Evolutionary conservation across 2,329 filamentous ascomycete species (phyloP).

Genomic region (Fusarium nygamai): DNA sequence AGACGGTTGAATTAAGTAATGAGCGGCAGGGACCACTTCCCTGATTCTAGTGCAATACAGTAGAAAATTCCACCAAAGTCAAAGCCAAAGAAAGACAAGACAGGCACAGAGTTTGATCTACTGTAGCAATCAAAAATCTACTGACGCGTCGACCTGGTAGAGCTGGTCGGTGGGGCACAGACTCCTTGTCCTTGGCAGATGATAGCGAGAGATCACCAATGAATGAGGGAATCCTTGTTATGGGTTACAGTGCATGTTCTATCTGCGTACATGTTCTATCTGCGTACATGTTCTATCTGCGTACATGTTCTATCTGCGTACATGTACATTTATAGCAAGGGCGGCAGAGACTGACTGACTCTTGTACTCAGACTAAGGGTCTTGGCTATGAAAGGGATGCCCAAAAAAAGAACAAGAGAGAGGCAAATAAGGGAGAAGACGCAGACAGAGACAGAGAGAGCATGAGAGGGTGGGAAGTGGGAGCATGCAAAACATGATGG

Average conservation of each 20-base stretch:
- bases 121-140: constrained; percentile 24
- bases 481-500: constrained; percentile 16
- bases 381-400: constrained; percentile 17
- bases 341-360: constrained; percentile 17
- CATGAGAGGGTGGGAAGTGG: constrained; percentile 8
- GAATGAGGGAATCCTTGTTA: background rate
- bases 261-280: background rate
- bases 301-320: background rate
- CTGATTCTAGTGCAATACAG: constrained; percentile 16
- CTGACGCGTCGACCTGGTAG: constrained; percentile 39
- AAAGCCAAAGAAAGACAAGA: constrained; percentile 2
- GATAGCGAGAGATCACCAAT: constrained; percentile 23
- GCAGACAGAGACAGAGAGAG: background rate
- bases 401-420: constrained; percentile 1
- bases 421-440: background rate
- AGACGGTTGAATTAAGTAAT: constrained; percentile 40
- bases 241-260: background rate
- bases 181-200: constrained; percentile 16
- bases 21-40: constrained; percentile 45
- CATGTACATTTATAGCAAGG: background rate
- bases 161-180: constrained; percentile 35
- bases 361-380: constrained; percentile 5
- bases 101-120: constrained; percentile 24
- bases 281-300: too few relatives aligned
- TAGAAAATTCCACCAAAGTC: constrained; percentile 21